Evolutionary conservation across 176 grass and related monocot genomes (phyloP), one percentile per base, ranked within the genome.

Genomic region (Eleusine indica): DNA sequence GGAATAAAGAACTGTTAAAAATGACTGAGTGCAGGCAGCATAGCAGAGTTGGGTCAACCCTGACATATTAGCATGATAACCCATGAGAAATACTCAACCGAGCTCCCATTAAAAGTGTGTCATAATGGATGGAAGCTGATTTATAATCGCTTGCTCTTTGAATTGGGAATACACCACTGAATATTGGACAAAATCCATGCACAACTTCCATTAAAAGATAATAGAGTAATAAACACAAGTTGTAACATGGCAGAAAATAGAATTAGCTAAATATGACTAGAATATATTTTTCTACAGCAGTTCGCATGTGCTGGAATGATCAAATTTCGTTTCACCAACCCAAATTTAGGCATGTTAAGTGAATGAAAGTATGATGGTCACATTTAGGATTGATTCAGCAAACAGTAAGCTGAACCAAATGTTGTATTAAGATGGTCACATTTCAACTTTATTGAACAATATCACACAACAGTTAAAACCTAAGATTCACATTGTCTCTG

Each of bases 221-320:
- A 44, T 35, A 73, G 46, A 83, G 3, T 40, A 71, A 39, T 64
- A 35, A 68, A 82, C 29, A n/a, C 15, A 74, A 53, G 54, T 57
- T 77, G 66, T 53, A 54, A 72, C n/a, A 83, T 16, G 29, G 53
- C 15, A 70, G 22, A 56, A 56, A 51, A 62, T 17, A 87, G 6
- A 30, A 77, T 1, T 32, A 66, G 49, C 3, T 71, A 32, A 22
- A 52, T 48, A 70, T 77, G 44, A 43, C 21, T 12, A 21, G 19
- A 22, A 87, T 7, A 75, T 75, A 39, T 39, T 69, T 74, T 22
- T 56, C 5, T 35, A 17, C 64, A 76, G 18, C 62, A 70, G 12
- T 25, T 68, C 25, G 48, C 61, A 17, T 66, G 13, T 42, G 28
- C 6, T 29, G 28, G 62, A 38, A 73, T 66, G 49, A 61, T 64